A percentile compares a stretch with the other conserved stretches of the same genome.
Conservation (phyloP, 306 rosid species). For the barrel medic (Medicago truncatula) region DNA sequence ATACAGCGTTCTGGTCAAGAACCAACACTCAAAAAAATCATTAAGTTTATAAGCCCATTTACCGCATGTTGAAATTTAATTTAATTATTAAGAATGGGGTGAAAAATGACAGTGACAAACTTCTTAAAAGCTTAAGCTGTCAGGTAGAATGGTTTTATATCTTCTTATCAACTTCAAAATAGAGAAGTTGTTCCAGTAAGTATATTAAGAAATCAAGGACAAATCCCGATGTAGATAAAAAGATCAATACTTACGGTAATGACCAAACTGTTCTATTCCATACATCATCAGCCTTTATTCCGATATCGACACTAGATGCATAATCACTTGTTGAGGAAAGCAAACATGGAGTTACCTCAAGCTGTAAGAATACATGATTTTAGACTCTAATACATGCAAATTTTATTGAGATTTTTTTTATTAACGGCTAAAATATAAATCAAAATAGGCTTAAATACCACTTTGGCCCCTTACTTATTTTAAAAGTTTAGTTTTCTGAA, state of each 20-base stretch:
- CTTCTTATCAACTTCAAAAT: conserved; percentile 1
- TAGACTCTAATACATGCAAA: conserved; percentile 33
- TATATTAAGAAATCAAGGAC: conserved; percentile 33
- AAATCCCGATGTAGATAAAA: conserved; percentile 25
- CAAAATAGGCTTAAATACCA: no score
- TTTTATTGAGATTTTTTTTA: conserved; percentile 6
- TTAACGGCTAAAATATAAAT: conserved; percentile 3
- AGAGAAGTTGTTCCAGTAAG: conserved; percentile 7
- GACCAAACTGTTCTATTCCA: conserved; percentile 81
- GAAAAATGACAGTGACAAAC: conserved; percentile 25
- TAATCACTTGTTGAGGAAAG: conserved; percentile 67
- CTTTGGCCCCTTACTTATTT: no score
- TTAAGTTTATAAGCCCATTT: not conserved
- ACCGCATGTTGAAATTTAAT: conserved; percentile 6
- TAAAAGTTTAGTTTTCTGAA: no score
- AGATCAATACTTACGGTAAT: conserved; percentile 76
- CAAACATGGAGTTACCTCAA: conserved; percentile 90
- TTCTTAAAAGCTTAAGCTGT: conserved; percentile 25
- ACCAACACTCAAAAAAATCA: no score
- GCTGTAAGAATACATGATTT: conserved; percentile 62
- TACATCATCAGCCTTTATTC: conserved; percentile 53
- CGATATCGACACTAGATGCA: conserved; percentile 40
- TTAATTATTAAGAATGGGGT: not conserved
- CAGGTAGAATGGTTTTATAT: conserved; percentile 6
- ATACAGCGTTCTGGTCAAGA: no score